phyloP scores from a whole-genome alignment of 169 alveolate species.

The Babesia ovata region DNA sequence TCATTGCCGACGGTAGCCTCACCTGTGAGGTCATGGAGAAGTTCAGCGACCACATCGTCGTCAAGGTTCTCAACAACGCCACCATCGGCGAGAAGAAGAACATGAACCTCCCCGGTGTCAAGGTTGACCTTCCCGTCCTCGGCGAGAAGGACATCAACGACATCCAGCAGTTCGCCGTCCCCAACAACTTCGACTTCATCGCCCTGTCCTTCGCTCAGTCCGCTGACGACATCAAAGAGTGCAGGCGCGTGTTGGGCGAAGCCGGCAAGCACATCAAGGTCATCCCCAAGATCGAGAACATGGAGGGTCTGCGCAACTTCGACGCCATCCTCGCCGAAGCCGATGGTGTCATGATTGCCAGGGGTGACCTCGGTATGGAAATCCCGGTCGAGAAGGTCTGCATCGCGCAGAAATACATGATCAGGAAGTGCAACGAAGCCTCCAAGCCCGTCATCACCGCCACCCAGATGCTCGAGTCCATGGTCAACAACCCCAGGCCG shows the following conservation, averaged over 20 bases:
- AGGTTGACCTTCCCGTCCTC: slow-evolving; percentile 94
- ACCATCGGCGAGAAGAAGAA: slow-evolving; percentile 95
- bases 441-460: slow-evolving; percentile 92
- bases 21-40: slow-evolving; percentile 89
- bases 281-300: slow-evolving; percentile 96
- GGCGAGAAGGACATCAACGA: slow-evolving; percentile 97
- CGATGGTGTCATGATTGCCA: slow-evolving; percentile 99
- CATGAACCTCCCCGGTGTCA: slow-evolving; percentile 98
- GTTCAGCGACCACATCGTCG: slow-evolving; percentile 80
- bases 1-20: slow-evolving; percentile 97
- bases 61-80: slow-evolving; percentile 90
- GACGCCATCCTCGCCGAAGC: slow-evolving; percentile 92
- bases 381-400: slow-evolving; percentile 97
- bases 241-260: slow-evolving; percentile 78
- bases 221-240: slow-evolving; percentile 77
- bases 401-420: slow-evolving; percentile 96
- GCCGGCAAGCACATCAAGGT: slow-evolving; percentile 92
- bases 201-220: slow-evolving; percentile 90
- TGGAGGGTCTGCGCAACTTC: slow-evolving; percentile 93
- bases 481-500: slow-evolving; percentile 93
- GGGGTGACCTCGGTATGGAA: slow-evolving; percentile 99
- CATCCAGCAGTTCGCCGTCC: slow-evolving; percentile 94
- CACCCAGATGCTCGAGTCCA: slow-evolving; percentile 96
- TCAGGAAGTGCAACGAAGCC: slow-evolving; percentile 79
- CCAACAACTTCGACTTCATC: slow-evolving; percentile 92